A percentile compares a stretch with the other conserved stretches of the same genome.
Conservation (phyloP, 176 grass and related monocot species). For the Lolium perenne region DNA sequence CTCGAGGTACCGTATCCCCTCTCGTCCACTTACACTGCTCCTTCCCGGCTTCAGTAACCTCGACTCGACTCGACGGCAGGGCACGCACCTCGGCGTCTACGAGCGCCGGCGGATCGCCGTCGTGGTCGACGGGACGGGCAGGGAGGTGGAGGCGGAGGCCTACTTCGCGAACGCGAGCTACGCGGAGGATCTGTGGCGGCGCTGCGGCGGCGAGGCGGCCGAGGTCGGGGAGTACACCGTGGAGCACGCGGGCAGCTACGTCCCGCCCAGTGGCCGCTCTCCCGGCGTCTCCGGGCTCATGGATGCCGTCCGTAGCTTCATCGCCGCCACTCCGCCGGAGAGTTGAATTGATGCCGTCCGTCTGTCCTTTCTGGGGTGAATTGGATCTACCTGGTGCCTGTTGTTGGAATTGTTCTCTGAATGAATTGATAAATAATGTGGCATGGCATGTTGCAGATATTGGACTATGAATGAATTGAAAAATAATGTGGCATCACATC, state of each 20-base stretch:
- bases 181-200: constrained; percentile 67
- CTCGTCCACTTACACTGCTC: neutral
- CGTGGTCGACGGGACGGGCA: neutral
- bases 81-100: constrained; percentile 67
- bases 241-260: constrained; percentile 59
- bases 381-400: neutral
- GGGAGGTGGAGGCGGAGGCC: constrained; percentile 55
- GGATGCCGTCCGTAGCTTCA: constrained; percentile 49
- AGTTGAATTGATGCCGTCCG: neutral
- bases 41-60: constrained; percentile 19
- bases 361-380: neutral
- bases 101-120: constrained; percentile 64
- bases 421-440: neutral
- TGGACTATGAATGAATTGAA: neutral
- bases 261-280: constrained; percentile 48
- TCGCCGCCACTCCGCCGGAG: constrained; percentile 29
- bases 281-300: constrained; percentile 44
- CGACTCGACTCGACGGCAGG: constrained; percentile 42
- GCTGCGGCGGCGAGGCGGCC: constrained; percentile 57
- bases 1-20: constrained; percentile 38
- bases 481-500: too few species aligned
- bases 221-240: constrained; percentile 59
- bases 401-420: neutral
- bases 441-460: neutral
- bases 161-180: constrained; percentile 83